Conservation (phyloP, 352 stramenopile species). For the Globisporangium okanoganense region DNA sequence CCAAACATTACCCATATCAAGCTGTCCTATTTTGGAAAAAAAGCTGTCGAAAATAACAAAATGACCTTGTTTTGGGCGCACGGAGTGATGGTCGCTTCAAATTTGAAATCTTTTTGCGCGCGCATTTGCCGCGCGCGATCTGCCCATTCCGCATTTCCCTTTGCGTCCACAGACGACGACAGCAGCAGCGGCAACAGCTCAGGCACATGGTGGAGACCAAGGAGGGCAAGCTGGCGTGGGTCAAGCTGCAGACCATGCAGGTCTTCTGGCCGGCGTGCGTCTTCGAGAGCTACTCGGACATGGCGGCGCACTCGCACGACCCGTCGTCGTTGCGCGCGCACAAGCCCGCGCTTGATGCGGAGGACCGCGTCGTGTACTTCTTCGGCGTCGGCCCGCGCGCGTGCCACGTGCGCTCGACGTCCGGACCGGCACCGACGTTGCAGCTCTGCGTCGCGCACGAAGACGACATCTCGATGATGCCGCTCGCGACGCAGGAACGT, state of each 20-base stretch:
- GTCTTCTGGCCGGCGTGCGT: slow-evolving; percentile 74
- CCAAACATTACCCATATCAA: neutral
- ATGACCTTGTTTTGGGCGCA: neutral
- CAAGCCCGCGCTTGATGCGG: slow-evolving; percentile 53
- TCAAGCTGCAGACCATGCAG: slow-evolving; percentile 46
- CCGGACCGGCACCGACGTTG: slow-evolving; percentile 36
- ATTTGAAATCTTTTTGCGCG: slow-evolving; percentile 15
- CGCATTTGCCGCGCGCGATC: neutral
- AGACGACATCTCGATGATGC: slow-evolving; percentile 30
- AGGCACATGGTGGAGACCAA: neutral
- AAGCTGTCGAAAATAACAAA: neutral
- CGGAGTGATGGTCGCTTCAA: neutral
- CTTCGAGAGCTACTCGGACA: slow-evolving; percentile 54
- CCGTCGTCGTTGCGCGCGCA: slow-evolving; percentile 26
- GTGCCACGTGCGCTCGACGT: slow-evolving; percentile 20
- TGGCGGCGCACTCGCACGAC: slow-evolving; percentile 44
- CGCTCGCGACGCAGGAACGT: slow-evolving; percentile 12
- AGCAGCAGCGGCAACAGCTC: neutral
- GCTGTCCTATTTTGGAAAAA: neutral
- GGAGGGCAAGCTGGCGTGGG: slow-evolving; percentile 26
- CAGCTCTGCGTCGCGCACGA: slow-evolving; percentile 42
- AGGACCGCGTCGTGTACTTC: slow-evolving; percentile 80
- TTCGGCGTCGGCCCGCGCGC: slow-evolving; percentile 56
- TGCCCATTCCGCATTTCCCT: slow-evolving; percentile 1
- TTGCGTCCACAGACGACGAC: neutral